Conservation (phyloP, 1,139 yeast species). For the Hyphopichia burtonii region DNA sequence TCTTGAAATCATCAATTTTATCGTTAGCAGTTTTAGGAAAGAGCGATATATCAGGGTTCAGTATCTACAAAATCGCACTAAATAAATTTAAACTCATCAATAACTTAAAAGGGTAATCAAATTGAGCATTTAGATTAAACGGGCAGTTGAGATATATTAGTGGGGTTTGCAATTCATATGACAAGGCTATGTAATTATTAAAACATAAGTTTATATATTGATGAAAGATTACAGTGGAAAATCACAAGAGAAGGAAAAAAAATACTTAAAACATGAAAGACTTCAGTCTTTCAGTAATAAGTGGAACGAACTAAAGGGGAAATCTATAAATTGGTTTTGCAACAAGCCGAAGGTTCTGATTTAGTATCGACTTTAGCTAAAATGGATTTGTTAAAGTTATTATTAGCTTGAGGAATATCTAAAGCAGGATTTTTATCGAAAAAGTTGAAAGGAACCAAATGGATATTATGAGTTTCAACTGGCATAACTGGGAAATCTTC, state of each 20-base stretch:
- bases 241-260: too few species aligned
- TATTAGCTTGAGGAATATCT: constrained; percentile 75
- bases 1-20: neutral
- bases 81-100: too few species aligned
- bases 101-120: too few species aligned
- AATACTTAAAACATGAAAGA: neutral
- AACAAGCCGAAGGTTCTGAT: constrained; percentile 34
- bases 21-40: neutral
- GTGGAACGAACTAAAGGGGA: neutral
- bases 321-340: constrained; percentile 36
- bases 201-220: too few species aligned
- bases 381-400: constrained; percentile 70
- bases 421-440: constrained; percentile 81
- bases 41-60: neutral
- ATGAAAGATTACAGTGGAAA: too few species aligned
- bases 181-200: too few species aligned
- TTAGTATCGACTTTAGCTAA: constrained; percentile 25
- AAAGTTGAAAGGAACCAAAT: constrained; percentile 73
- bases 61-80: neutral
- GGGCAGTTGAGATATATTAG: too few species aligned
- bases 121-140: too few species aligned
- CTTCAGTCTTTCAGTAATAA: neutral
- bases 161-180: too few species aligned
- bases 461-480: constrained; percentile 69
- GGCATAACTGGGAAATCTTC: constrained; percentile 97